phyloP scores from a whole-genome alignment of 73 alveolate genomes.

The Stentor roeselii region DNA sequence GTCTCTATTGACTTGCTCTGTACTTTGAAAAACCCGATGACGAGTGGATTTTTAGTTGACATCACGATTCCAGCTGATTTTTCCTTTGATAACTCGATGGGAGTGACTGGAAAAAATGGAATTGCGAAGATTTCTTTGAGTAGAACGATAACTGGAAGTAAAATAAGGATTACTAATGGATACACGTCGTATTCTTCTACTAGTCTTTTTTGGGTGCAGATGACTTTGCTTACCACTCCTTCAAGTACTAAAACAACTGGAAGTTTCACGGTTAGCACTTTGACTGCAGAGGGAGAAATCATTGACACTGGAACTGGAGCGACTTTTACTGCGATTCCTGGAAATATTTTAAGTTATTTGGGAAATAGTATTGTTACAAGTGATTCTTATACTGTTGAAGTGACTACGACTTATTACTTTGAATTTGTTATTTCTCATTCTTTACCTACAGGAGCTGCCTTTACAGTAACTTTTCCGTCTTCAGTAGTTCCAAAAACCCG shows the following conservation, averaged over 20 bases:
- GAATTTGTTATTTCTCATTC: slow-evolving; percentile 11
- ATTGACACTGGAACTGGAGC: slow-evolving; percentile 12
- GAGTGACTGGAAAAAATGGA: neutral
- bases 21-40: neutral
- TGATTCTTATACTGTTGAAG: neutral
- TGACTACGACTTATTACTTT: neutral
- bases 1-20: neutral
- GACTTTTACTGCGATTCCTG: slow-evolving; percentile 6
- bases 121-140: neutral
- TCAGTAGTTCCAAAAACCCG: neutral
- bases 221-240: neutral
- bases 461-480: neutral
- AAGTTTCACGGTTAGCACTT: neutral
- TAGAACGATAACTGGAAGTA: neutral
- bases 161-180: slow-evolving; percentile 8
- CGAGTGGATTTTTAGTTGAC: neutral
- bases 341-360: neutral
- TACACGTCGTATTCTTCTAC: neutral
- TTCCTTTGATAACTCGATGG: neutral
- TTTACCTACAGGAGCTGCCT: slow-evolving; percentile 8
- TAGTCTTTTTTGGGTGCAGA: neutral
- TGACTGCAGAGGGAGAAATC: neutral
- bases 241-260: neutral
- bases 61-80: slow-evolving; percentile 7
- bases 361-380: neutral